Conservation (phyloP, 2,329 filamentous ascomycete species). For the Calonectria ilicicola region DNA sequence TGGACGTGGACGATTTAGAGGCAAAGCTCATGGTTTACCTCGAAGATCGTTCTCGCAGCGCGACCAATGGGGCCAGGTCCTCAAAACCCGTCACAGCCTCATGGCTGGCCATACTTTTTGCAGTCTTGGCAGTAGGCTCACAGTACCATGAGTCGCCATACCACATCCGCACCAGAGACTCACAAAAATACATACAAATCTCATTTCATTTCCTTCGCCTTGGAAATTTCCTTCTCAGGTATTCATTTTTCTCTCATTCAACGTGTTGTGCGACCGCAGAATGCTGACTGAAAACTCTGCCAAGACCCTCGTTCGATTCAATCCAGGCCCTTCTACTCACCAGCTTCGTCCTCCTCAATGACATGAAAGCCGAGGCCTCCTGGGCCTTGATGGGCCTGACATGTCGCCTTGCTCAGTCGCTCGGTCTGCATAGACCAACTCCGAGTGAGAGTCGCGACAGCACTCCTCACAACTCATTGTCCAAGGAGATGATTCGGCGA, state of each 20-base stretch:
- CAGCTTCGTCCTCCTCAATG: slow-evolving; percentile 73
- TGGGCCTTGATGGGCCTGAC: slow-evolving; percentile 75
- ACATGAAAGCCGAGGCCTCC: slow-evolving; percentile 77
- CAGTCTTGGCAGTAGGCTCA: slow-evolving; percentile 73
- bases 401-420: slow-evolving; percentile 73
- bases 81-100: slow-evolving; percentile 70
- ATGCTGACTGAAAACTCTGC: slow-evolving; percentile 7
- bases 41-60: slow-evolving; percentile 71
- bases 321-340: slow-evolving; percentile 74
- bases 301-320: slow-evolving; percentile 72
- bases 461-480: slow-evolving; percentile 55
- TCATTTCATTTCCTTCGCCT: slow-evolving; percentile 74
- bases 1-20: slow-evolving; percentile 75
- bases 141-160: slow-evolving; percentile 76
- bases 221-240: slow-evolving; percentile 73
- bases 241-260: slow-evolving; percentile 23
- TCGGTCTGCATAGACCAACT: slow-evolving; percentile 68
- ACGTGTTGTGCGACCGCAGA: not conserved
- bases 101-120: slow-evolving; percentile 75
- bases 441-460: slow-evolving; percentile 59
- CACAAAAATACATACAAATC: slow-evolving; percentile 72
- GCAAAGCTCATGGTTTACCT: slow-evolving; percentile 74
- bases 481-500: slow-evolving; percentile 67
- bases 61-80: slow-evolving; percentile 58
- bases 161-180: slow-evolving; percentile 68